Evolutionary conservation across 345 rosid genomes (phyloP), one percentile per base, ranked within the genome.

Genomic region (Crucihimalaya himalaica): DNA sequence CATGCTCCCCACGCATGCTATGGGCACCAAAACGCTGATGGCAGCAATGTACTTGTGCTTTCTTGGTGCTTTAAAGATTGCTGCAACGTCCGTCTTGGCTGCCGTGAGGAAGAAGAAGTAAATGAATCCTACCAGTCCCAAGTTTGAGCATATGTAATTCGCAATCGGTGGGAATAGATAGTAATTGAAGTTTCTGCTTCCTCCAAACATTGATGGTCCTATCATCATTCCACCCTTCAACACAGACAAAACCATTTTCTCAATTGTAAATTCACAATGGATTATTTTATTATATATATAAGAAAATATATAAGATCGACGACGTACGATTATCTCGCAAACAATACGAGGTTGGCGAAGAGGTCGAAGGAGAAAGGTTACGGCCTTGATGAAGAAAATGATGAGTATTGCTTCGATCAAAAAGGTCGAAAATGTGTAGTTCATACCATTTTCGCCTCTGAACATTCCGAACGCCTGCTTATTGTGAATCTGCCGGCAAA

Each of bases 161-260:
- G 84, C 73, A n/a, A 78, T 71, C 0, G 73, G 85, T 2, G 96
- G 91, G 45, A 84, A 82, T 5, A 84, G 3, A 2, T 18, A 18
- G 16, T 52, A 55, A 8, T 67, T 31, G 53, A 88, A 86, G 5
- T 34, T 68, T 58, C 61, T 21, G 82, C 54, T 87, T 23, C 75
- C 74, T 10, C 95, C 89, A 1, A 94, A 65, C 64, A 89, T 20
- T 0, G 97, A 91, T 0, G 97, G 96, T 78, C 97, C 97, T 14
- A 94, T 40, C 51, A 88, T 58, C 57, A 91, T 75, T 3, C 96
- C 97, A 35, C 95, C 96, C 98, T 91, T 46, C 73, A 71, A 64
- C 74, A 71, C 15, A 27, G 31, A 25, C 5, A 46, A 20, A 37
- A 59, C 11, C 29, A 58, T 59, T 19, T 59, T 35, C 3, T 23